These are phyloP conservation scores for Saraca asoca DNA, from an alignment of 331 rosid genomes.

Conservation along the genomic window DNA sequence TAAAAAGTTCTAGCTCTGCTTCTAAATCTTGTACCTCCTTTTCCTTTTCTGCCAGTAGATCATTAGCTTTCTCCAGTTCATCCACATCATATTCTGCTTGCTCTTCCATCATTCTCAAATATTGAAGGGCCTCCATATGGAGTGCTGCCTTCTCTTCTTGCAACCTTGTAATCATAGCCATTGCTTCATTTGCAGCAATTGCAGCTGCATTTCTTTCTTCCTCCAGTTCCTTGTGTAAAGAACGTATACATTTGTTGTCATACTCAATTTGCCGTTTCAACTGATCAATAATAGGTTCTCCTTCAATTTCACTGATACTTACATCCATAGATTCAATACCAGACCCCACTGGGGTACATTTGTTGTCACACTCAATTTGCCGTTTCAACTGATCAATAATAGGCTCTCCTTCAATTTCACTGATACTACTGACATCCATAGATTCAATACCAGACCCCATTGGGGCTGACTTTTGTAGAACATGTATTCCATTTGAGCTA, in stretches of 20 bases:
- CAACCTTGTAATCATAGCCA: constrained; percentile 95
- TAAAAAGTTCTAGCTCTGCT: constrained; percentile 67
- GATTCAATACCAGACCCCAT: constrained; percentile 60
- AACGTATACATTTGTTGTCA: constrained; percentile 55
- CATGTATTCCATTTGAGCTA: constrained; percentile 34
- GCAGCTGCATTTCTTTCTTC: constrained; percentile 87
- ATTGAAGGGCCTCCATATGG: constrained; percentile 88
- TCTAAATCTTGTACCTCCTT: constrained; percentile 80
- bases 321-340: constrained; percentile 62
- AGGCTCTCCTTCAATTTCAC: constrained; percentile 76
- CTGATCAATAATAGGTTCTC: constrained; percentile 52
- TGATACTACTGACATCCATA: constrained; percentile 50
- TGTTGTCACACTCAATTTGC: constrained; percentile 57
- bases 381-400: constrained; percentile 50
- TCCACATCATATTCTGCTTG: constrained; percentile 93
- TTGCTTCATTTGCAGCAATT: constrained; percentile 78
- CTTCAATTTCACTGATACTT: constrained; percentile 68
- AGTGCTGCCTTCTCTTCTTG: constrained; percentile 93
- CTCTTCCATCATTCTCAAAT: constrained; percentile 94
- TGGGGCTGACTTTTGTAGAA: constrained; percentile 45
- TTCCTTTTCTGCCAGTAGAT: constrained; percentile 76
- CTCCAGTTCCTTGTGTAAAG: constrained; percentile 67
- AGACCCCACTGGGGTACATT: constrained; percentile 56
- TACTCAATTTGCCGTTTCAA: constrained; percentile 58
- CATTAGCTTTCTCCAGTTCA: constrained; percentile 73